These are phyloP conservation scores for Psilocybe cyanescens DNA, from an alignment of 768 basidiomycete species.

Conservation along the genomic window DNA sequence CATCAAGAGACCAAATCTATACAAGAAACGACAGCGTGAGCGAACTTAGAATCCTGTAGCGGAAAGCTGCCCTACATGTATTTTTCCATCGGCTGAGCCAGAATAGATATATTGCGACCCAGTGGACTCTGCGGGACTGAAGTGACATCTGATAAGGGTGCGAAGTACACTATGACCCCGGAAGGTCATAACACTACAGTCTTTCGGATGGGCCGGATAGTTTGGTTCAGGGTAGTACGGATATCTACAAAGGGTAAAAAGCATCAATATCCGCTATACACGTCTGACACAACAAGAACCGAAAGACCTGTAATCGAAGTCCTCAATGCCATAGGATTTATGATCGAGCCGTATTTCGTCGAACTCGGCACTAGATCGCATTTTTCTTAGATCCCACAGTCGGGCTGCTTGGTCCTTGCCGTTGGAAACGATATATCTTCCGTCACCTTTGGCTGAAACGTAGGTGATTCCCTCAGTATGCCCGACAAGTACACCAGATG, in stretches of 20 bases:
- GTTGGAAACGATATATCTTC: conserved; percentile 93
- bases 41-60: not conserved
- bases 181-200: conserved; percentile 96
- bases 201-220: conserved; percentile 73
- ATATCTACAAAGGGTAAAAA: conserved; percentile 43
- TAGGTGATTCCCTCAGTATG: conserved; percentile 97
- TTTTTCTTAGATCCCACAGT: conserved; percentile 93
- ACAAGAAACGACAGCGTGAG: conserved; percentile 4
- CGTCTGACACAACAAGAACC: not conserved
- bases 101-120: conserved; percentile 94
- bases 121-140: conserved; percentile 92
- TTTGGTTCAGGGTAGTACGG: conserved; percentile 68
- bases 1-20: conserved; percentile 96
- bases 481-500: conserved; percentile 92
- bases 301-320: conserved; percentile 85
- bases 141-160: conserved; percentile 95
- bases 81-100: conserved; percentile 82
- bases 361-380: conserved; percentile 76
- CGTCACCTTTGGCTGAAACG: conserved; percentile 95
- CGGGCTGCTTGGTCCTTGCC: conserved; percentile 94
- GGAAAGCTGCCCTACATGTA: conserved; percentile 60
- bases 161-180: conserved; percentile 88
- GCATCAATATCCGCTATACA: not conserved
- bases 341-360: conserved; percentile 50
- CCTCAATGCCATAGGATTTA: conserved; percentile 55